Percentiles rank a stretch among this genome's conserved stretches.
phyloP scores from a whole-genome alignment of 257 asterid species.

The Solanum medicagineum region DNA sequence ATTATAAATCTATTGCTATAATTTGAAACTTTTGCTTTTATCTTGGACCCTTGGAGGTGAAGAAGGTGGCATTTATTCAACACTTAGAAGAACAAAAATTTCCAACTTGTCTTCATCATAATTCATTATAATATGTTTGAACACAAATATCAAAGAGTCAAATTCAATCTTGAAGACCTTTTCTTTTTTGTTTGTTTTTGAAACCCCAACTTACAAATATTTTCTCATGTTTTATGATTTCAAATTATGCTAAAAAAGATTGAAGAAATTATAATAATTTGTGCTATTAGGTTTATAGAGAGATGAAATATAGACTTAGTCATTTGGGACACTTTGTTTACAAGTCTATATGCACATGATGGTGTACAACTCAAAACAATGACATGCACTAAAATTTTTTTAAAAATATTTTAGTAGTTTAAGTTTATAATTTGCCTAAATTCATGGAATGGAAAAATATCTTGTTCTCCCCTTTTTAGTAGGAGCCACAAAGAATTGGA shows the following conservation, averaged over 20 bases:
- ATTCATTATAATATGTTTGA: constrained; percentile 23
- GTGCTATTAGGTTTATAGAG: background rate
- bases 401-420: background rate
- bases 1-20: background rate
- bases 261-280: background rate
- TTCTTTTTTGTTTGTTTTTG: background rate
- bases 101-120: background rate
- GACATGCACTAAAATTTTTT: background rate
- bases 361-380: constrained; percentile 7
- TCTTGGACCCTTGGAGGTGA: constrained; percentile 12
- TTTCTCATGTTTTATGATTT: background rate
- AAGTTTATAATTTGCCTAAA: background rate
- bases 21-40: background rate
- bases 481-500: background rate
- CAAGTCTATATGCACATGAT: constrained; percentile 8
- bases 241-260: background rate
- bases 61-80: constrained; percentile 13
- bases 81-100: background rate
- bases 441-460: background rate
- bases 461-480: background rate
- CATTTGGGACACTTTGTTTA: background rate
- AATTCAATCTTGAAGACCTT: constrained; percentile 13
- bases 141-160: constrained; percentile 21
- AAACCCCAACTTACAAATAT: background rate
- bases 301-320: background rate